A percentile compares a stretch with the other conserved stretches of the same genome.
Conservation (phyloP, 192 early-diverging fungal species). For the Entophlyctis luteolus region DNA sequence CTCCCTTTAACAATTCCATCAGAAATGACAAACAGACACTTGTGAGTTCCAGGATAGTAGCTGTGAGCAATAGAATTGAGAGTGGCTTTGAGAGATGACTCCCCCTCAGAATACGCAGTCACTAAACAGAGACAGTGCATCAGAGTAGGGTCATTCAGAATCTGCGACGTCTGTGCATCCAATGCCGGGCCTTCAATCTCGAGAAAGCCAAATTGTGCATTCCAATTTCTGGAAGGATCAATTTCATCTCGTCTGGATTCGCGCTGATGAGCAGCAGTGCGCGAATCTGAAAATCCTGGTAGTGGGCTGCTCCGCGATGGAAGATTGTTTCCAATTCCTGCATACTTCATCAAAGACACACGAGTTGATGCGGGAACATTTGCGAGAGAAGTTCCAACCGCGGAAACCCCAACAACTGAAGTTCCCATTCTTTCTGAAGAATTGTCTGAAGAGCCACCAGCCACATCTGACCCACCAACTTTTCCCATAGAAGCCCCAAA, state of each 20-base stretch:
- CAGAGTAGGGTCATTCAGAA: conserved; percentile 41
- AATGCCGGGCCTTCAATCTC: conserved; percentile 33
- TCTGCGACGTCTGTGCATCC: conserved; percentile 30
- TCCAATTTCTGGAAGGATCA: conserved; percentile 20
- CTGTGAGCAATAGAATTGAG: conserved; percentile 79
- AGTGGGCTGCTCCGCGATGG: background rate
- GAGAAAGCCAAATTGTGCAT: conserved; percentile 31
- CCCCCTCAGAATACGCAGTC: conserved; percentile 88
- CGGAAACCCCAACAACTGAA: too few relatives aligned
- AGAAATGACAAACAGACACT: conserved; percentile 79
- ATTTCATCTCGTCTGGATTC: conserved; percentile 4
- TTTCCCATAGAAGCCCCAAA: background rate
- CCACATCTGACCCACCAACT: background rate
- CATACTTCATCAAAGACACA: background rate
- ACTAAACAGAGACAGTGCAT: conserved; percentile 68
- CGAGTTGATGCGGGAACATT: background rate
- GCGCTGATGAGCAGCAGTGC: conserved; percentile 10
- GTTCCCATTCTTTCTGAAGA: background rate
- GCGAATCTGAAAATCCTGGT: conserved; percentile 23
- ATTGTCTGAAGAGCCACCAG: background rate
- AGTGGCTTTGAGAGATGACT: conserved; percentile 70
- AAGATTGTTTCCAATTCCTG: background rate
- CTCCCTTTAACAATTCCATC: conserved; percentile 86
- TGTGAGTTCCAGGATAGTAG: conserved; percentile 81
- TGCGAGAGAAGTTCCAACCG: too few relatives aligned